A percentile compares a stretch with the other conserved stretches of the same genome.
phyloP scores from a whole-genome alignment of 75 land plant genomes.

The Ceratopteris richardii region DNA sequence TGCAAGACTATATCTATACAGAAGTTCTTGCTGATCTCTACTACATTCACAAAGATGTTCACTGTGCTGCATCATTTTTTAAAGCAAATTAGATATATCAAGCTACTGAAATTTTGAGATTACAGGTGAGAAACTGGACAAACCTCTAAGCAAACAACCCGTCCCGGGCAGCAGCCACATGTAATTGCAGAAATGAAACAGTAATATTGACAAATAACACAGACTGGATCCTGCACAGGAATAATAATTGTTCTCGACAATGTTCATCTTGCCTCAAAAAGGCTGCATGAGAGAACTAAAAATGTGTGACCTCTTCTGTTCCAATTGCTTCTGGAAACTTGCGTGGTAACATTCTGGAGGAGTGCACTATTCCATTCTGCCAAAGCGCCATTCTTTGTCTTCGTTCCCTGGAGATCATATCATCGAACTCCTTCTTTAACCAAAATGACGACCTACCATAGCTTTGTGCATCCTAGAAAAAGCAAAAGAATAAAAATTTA shows the following conservation, averaged over 20 bases:
- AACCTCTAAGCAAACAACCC: slow-evolving; percentile 89
- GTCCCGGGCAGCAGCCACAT: slow-evolving; percentile 76
- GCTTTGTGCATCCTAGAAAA: slow-evolving; percentile 19
- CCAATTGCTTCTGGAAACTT: slow-evolving; percentile 61
- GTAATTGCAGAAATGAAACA: slow-evolving; percentile 77
- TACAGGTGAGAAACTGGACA: neutral
- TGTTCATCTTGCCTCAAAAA: neutral
- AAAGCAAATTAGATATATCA: neutral
- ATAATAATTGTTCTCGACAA: neutral
- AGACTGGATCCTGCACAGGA: slow-evolving; percentile 72
- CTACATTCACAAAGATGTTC: slow-evolving; percentile 86
- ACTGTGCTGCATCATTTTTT: slow-evolving; percentile 61
- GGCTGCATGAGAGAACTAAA: too few relatives aligned
- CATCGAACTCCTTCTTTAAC: slow-evolving; percentile 54
- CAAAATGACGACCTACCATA: slow-evolving; percentile 26
- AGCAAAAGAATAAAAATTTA: too few relatives aligned
- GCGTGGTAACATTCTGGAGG: slow-evolving; percentile 53
- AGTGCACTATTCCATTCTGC: slow-evolving; percentile 64
- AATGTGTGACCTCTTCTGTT: slow-evolving; percentile 64
- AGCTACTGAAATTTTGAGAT: neutral
- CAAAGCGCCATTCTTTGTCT: slow-evolving; percentile 64
- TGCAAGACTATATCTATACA: slow-evolving; percentile 78
- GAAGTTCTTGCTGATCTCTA: slow-evolving; percentile 48
- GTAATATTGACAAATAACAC: slow-evolving; percentile 85
- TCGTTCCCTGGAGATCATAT: slow-evolving; percentile 48